Percentiles rank a stretch among this genome's conserved stretches.
phyloP scores from a whole-genome alignment of 2,329 filamentous ascomycete species.

The Sporothrix variecibatus region DNA sequence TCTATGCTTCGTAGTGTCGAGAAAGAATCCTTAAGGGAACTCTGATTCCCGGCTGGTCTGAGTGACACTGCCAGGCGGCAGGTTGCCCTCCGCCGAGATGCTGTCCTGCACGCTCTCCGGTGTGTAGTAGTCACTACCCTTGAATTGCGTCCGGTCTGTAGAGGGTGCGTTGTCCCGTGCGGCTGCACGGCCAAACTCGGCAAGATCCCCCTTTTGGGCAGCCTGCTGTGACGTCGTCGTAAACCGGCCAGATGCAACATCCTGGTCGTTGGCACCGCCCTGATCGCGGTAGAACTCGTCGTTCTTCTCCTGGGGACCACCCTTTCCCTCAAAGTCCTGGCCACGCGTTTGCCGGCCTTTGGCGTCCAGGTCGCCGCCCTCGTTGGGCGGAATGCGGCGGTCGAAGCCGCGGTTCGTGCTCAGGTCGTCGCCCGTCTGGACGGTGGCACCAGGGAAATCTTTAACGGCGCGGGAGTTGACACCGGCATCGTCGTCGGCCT shows the following conservation, averaged over 20 bases:
- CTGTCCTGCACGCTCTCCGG: slow-evolving; percentile 13
- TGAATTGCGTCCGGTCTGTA: neutral
- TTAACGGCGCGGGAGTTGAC: neutral
- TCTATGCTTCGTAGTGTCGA: no score
- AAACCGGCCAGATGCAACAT: neutral
- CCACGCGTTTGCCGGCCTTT: slow-evolving; percentile 3
- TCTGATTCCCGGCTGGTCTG: neutral
- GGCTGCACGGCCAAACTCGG: neutral
- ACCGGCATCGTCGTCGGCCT: neutral
- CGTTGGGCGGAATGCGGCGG: neutral
- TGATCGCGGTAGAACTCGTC: neutral
- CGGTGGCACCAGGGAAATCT: neutral
- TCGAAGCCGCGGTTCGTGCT: slow-evolving; percentile 6
- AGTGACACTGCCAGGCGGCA: neutral
- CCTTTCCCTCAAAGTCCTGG: neutral
- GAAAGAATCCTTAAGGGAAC: neutral
- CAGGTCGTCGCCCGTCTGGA: slow-evolving; percentile 7
- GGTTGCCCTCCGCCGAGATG: neutral
- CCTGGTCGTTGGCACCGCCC: neutral
- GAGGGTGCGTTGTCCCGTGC: neutral
- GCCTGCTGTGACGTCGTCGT: neutral
- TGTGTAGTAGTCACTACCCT: slow-evolving; percentile 1
- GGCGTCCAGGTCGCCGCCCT: slow-evolving; percentile 13
- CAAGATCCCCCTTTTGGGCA: neutral
- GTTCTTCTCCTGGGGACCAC: neutral